Conservation (phyloP, 2,329 filamentous ascomycete genomes). For the Neonectria coccinea region DNA sequence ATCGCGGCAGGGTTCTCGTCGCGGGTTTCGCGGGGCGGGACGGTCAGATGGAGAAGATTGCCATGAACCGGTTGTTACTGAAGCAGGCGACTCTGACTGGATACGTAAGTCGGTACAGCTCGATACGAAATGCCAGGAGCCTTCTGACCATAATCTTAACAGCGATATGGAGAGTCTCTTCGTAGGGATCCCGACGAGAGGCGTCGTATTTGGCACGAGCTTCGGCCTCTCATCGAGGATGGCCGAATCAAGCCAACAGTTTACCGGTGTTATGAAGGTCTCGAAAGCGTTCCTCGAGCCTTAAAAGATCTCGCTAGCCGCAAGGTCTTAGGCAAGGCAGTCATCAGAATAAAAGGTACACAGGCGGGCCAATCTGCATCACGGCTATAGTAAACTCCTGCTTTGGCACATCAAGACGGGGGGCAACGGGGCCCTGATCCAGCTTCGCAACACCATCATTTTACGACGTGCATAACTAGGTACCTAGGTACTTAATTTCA, state of each 20-base stretch:
- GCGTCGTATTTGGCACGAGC: conserved; percentile 62
- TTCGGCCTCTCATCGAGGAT: conserved; percentile 59
- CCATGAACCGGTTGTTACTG: conserved; percentile 65
- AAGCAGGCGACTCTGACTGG: conserved; percentile 65
- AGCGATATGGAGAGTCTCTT: conserved; percentile 68
- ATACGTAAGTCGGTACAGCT: conserved; percentile 55
- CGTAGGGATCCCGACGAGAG: conserved; percentile 61
- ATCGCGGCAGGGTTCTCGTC: conserved; percentile 66
- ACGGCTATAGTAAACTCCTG: conserved; percentile 20
- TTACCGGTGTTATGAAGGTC: conserved; percentile 61
- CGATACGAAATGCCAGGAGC: too few species aligned
- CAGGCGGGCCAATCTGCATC: neutral
- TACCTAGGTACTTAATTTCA: too few species aligned
- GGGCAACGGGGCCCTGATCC: too few species aligned
- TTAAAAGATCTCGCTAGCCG: conserved; percentile 62
- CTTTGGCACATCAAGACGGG: neutral
- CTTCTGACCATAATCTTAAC: neutral
- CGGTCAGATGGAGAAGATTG: conserved; percentile 65
- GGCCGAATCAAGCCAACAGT: conserved; percentile 64
- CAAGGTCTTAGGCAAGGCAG: conserved; percentile 67
- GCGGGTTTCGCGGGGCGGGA: conserved; percentile 68
- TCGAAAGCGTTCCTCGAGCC: conserved; percentile 62
- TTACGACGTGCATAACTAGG: too few species aligned
- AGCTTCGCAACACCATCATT: too few species aligned
- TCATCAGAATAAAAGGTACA: conserved; percentile 54